Conservation (phyloP, 2,329 filamentous ascomycete genomes). For the Cladobotryum protrusum region DNA sequence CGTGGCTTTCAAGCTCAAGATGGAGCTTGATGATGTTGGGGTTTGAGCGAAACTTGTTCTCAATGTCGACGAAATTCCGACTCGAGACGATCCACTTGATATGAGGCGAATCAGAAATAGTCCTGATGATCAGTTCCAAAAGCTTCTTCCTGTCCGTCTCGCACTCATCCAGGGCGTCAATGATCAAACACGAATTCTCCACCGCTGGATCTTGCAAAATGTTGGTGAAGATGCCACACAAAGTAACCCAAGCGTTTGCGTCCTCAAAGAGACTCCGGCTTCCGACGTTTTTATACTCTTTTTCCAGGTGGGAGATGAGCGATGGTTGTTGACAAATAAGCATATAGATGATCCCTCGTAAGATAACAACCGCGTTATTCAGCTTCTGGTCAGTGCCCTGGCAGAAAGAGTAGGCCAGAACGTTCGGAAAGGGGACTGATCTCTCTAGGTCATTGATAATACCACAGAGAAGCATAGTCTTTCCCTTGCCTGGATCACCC, state of each 20-base stretch:
- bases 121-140: slow-evolving; percentile 27
- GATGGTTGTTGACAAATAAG: slow-evolving; percentile 28
- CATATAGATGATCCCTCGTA: slow-evolving; percentile 38
- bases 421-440: background rate
- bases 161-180: slow-evolving; percentile 43
- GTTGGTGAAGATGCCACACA: slow-evolving; percentile 31
- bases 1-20: background rate
- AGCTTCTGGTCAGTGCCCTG: slow-evolving; percentile 21
- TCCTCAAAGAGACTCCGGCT: slow-evolving; percentile 31
- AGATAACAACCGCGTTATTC: slow-evolving; percentile 33
- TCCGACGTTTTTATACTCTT: slow-evolving; percentile 28
- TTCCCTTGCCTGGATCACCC: slow-evolving; percentile 37
- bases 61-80: slow-evolving; percentile 3
- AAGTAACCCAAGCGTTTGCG: slow-evolving; percentile 27
- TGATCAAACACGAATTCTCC: slow-evolving; percentile 26
- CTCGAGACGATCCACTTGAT: slow-evolving; percentile 8
- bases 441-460: slow-evolving; percentile 21
- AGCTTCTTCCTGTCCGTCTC: slow-evolving; percentile 26
- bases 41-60: slow-evolving; percentile 8
- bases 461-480: slow-evolving; percentile 37
- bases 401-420: slow-evolving; percentile 13
- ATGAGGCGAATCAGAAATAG: slow-evolving; percentile 15
- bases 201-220: slow-evolving; percentile 33
- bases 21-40: background rate
- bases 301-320: slow-evolving; percentile 28